Evolutionary conservation across 192 early-diverging fungal genomes (phyloP).

Genomic region (Coemansia pectinata): DNA sequence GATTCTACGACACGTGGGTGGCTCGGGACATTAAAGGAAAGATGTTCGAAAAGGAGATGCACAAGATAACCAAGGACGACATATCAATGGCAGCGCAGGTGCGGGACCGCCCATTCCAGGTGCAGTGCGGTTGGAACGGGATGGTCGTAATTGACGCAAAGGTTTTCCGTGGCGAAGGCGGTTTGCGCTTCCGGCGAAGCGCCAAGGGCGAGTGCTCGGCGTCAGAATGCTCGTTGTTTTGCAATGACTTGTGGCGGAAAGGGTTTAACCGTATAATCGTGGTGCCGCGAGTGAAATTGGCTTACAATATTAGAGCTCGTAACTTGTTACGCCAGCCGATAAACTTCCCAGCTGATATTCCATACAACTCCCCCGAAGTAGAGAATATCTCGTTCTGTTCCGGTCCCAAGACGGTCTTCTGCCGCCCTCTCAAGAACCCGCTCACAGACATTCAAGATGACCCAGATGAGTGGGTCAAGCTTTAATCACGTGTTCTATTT

Average conservation of each 20-base stretch:
- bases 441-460: background rate
- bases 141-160: conserved; percentile 39
- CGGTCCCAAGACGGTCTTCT: conserved; percentile 30
- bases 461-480: conserved; percentile 20
- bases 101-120: conserved; percentile 45
- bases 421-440: conserved; percentile 34
- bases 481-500: background rate
- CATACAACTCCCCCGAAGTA: conserved; percentile 3
- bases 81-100: conserved; percentile 19
- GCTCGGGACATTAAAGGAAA: conserved; percentile 48
- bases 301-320: conserved; percentile 36
- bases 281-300: conserved; percentile 49
- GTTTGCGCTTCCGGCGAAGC: conserved; percentile 31
- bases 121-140: conserved; percentile 58
- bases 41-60: conserved; percentile 23
- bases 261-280: conserved; percentile 34
- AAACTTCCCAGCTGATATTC: conserved; percentile 20
- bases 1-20: conserved; percentile 57
- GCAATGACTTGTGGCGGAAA: conserved; percentile 45
- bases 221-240: conserved; percentile 56
- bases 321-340: conserved; percentile 18
- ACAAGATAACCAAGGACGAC: conserved; percentile 32
- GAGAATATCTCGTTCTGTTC: conserved; percentile 18
- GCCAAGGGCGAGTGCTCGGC: conserved; percentile 46
- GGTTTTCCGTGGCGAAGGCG: conserved; percentile 23